These are phyloP conservation scores for Durusdinium trenchii DNA, from an alignment of 73 alveolate genomes.

Conservation along the genomic window DNA sequence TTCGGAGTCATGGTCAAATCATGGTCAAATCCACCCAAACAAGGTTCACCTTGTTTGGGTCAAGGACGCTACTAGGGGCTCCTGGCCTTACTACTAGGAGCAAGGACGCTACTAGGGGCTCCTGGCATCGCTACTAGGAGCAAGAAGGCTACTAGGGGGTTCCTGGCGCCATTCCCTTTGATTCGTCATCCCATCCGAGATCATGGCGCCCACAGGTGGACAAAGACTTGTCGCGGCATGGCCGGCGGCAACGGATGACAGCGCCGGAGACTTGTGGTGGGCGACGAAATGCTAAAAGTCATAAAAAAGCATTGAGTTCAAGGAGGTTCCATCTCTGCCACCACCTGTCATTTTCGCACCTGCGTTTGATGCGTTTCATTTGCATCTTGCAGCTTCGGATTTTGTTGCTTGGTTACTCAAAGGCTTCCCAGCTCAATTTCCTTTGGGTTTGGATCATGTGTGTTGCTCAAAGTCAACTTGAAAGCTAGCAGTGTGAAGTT, in stretches of 20 bases:
- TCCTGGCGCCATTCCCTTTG: background rate
- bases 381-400: no score
- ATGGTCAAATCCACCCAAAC: background rate
- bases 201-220: conserved; percentile 22
- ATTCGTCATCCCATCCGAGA: background rate
- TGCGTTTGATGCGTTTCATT: background rate
- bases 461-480: background rate
- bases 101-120: background rate
- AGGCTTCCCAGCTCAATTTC: background rate
- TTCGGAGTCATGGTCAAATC: no score
- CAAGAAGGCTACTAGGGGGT: background rate
- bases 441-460: background rate
- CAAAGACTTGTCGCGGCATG: background rate
- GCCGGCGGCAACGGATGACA: conserved; percentile 65
- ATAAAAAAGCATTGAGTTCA: no score
- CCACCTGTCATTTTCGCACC: background rate
- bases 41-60: background rate
- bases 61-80: background rate
- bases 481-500: background rate
- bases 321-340: no score
- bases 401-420: no score
- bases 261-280: no score
- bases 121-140: background rate
- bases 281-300: no score
- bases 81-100: background rate